Conservation (phyloP, 169 alveolate species). For the Pseudocohnilembus persalinus region DNA sequence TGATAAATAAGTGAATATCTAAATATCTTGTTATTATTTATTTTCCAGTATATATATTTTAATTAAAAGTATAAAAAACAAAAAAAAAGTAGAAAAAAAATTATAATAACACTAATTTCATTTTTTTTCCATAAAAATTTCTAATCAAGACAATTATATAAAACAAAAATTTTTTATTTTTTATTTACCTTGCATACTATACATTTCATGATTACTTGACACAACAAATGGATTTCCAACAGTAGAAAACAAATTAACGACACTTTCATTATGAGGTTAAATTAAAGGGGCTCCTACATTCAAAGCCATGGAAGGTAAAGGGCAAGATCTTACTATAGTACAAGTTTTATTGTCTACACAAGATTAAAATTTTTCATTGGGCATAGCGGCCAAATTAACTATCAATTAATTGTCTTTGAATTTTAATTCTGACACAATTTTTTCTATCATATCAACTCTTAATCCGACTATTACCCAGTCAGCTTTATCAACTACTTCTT, state of each 20-base stretch:
- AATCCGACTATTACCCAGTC: not conserved
- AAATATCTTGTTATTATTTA: no score
- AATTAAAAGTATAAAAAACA: no score
- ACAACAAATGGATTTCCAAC: not conserved
- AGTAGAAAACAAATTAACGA: not conserved
- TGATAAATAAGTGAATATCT: no score
- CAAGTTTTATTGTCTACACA: not conserved
- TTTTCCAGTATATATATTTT: no score
- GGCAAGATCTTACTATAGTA: not conserved
- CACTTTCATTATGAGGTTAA: not conserved
- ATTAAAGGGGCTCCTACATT: not conserved
- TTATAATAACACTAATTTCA: no score
- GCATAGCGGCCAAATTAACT: not conserved
- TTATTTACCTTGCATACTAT: not conserved
- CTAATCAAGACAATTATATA: no score
- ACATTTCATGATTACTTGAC: not conserved
- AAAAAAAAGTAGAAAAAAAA: no score
- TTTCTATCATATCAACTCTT: no score
- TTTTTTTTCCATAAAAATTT: no score
- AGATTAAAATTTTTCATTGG: not conserved
- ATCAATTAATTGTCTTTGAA: not conserved
- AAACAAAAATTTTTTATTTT: no score
- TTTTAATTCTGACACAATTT: not conserved
- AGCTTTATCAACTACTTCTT: not conserved
- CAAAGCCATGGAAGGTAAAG: not conserved